Percentiles rank a stretch among this genome's conserved stretches.
phyloP scores from a whole-genome alignment of 1,284 basidiomycete species.

The Peniophora sp. region DNA sequence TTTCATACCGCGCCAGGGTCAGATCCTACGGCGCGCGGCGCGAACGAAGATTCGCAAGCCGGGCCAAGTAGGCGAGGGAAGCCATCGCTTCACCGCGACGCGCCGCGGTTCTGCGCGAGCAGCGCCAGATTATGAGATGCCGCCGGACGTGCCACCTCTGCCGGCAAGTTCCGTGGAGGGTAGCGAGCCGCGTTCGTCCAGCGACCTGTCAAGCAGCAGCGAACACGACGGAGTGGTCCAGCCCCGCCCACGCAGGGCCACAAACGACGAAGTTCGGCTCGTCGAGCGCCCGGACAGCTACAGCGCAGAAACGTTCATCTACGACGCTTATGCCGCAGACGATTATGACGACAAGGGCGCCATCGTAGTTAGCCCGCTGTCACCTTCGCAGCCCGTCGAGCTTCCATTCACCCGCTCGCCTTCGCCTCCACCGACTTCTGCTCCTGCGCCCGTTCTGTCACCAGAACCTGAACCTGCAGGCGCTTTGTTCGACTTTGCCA shows the following conservation, averaged over 20 bases:
- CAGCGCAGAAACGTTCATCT: slow-evolving; percentile 73
- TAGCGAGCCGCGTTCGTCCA: slow-evolving; percentile 39
- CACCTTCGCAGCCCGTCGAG: slow-evolving; percentile 14
- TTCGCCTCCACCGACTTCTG: slow-evolving; percentile 15
- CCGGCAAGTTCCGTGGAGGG: slow-evolving; percentile 13
- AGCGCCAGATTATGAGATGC: too few relatives aligned
- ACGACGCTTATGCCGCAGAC: slow-evolving; percentile 69
- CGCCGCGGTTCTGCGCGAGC: slow-evolving; percentile 34
- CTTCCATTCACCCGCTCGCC: neutral
- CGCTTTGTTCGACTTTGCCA: slow-evolving; percentile 6
- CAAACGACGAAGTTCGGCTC: slow-evolving; percentile 15
- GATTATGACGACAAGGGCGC: slow-evolving; percentile 39
- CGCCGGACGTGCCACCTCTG: slow-evolving; percentile 2
- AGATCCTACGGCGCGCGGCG: slow-evolving; percentile 85
- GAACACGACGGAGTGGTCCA: slow-evolving; percentile 49
- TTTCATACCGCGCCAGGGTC: slow-evolving; percentile 81
- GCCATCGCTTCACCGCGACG: slow-evolving; percentile 68
- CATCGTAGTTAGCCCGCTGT: slow-evolving; percentile 24
- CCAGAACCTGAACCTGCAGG: neutral
- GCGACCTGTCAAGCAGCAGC: slow-evolving; percentile 54
- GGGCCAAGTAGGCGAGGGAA: slow-evolving; percentile 67
- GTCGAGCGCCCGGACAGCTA: slow-evolving; percentile 54
- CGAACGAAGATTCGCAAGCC: slow-evolving; percentile 94
- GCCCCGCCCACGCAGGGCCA: slow-evolving; percentile 14
- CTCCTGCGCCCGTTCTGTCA: slow-evolving; percentile 9